Evolutionary conservation across 2,329 filamentous ascomycete species (phyloP).

Genomic region (Colletotrichum tamarilloi): DNA sequence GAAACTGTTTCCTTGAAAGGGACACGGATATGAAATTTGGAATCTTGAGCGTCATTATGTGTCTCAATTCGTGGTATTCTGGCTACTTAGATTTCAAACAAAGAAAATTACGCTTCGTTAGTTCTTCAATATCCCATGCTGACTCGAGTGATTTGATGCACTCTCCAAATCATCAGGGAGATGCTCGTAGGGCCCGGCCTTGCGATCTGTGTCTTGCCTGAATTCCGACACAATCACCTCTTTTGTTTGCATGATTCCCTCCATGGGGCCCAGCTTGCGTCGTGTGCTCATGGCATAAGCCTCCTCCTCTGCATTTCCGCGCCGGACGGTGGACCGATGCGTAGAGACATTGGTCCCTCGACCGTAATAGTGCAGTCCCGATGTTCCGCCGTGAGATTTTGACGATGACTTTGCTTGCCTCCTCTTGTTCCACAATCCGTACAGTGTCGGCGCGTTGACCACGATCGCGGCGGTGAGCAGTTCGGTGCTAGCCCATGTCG

Average conservation of each 20-base stretch:
- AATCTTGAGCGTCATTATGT: not conserved
- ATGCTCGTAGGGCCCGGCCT: slow-evolving; percentile 22
- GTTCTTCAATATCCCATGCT: slow-evolving; percentile 22
- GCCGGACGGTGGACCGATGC: slow-evolving; percentile 22
- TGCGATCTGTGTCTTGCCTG: slow-evolving; percentile 21
- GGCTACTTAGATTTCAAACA: not conserved
- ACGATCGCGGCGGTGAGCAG: slow-evolving; percentile 43
- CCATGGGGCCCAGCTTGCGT: slow-evolving; percentile 22
- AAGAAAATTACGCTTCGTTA: not conserved
- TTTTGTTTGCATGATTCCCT: slow-evolving; percentile 34
- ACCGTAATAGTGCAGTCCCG: slow-evolving; percentile 27
- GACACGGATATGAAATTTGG: not conserved
- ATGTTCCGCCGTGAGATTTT: slow-evolving; percentile 29
- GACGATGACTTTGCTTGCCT: slow-evolving; percentile 38
- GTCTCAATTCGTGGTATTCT: not conserved
- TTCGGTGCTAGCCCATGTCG: slow-evolving; percentile 52
- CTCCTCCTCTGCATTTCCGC: not conserved
- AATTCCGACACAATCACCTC: slow-evolving; percentile 33
- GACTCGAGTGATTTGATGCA: slow-evolving; percentile 17
- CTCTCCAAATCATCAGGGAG: slow-evolving; percentile 29
- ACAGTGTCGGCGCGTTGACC: slow-evolving; percentile 52
- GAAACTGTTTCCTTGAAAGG: not conserved
- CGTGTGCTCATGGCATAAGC: slow-evolving; percentile 19
- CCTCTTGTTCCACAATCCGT: slow-evolving; percentile 46
- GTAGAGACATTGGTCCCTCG: slow-evolving; percentile 19